Evolutionary conservation across 1,284 basidiomycete genomes (phyloP).

Genomic region (Abortiporus biennis): DNA sequence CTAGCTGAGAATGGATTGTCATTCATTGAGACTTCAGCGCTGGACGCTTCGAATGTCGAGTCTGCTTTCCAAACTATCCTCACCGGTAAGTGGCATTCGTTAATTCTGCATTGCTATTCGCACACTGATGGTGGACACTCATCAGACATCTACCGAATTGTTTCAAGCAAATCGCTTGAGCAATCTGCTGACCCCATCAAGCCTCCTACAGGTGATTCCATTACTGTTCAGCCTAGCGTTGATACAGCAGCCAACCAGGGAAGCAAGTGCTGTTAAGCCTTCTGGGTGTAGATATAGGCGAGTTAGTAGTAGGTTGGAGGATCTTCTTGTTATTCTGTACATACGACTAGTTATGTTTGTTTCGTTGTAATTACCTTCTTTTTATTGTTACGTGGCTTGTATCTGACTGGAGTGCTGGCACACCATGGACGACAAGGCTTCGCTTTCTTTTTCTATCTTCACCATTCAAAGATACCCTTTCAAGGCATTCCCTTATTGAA

Average conservation of each 20-base stretch:
- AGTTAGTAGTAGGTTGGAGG: too few species aligned
- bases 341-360: too few species aligned
- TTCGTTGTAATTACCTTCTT: too few species aligned
- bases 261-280: conserved; percentile 42
- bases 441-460: too few species aligned
- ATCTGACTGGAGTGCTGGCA: too few species aligned
- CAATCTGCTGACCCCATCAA: conserved; percentile 69
- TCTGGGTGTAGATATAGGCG: too few species aligned
- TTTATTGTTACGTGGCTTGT: too few species aligned
- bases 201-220: conserved; percentile 65
- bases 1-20: conserved; percentile 79
- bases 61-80: conserved; percentile 96
- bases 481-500: too few species aligned
- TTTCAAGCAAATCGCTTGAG: conserved; percentile 86
- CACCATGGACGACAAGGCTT: too few species aligned
- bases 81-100: conserved; percentile 57
- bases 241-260: conserved; percentile 32
- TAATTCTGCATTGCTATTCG: not conserved
- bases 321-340: too few species aligned
- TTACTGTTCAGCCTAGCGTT: conserved; percentile 64
- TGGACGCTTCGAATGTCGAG: conserved; percentile 99
- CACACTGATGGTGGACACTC: not conserved
- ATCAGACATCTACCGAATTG: conserved; percentile 91
- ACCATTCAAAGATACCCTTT: too few species aligned
- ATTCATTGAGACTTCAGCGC: conserved; percentile 98